phyloP scores from a whole-genome alignment of 1,284 basidiomycete species.

The Irpex rosettiformis region DNA sequence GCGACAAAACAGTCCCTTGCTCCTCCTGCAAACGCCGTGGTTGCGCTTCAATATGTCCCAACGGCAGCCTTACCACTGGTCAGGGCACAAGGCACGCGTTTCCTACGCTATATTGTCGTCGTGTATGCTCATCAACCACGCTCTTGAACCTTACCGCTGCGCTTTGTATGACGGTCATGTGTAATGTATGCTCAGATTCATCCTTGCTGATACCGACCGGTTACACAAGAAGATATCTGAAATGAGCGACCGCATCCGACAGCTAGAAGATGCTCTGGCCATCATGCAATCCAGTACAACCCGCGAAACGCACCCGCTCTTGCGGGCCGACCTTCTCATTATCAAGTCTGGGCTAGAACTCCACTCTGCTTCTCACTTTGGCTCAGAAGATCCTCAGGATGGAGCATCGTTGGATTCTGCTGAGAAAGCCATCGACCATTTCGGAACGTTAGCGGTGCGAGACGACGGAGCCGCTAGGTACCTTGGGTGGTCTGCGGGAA shows the following conservation, averaged over 20 bases:
- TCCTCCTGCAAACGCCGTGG: slow-evolving; percentile 72
- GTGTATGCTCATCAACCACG: not conserved
- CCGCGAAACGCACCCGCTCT: slow-evolving; percentile 57
- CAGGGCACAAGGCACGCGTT: slow-evolving; percentile 67
- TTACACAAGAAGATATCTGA: slow-evolving; percentile 66
- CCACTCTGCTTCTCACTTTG: slow-evolving; percentile 21
- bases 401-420: slow-evolving; percentile 18
- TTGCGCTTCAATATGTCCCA: slow-evolving; percentile 65
- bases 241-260: slow-evolving; percentile 73
- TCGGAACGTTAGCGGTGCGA: slow-evolving; percentile 58
- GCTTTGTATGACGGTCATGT: not conserved
- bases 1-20: slow-evolving; percentile 63
- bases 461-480: slow-evolving; percentile 61
- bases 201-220: slow-evolving; percentile 72
- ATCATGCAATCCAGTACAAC: slow-evolving; percentile 39
- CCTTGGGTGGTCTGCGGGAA: slow-evolving; percentile 62
- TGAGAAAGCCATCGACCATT: slow-evolving; percentile 30
- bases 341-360: slow-evolving; percentile 49
- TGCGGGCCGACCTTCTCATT: slow-evolving; percentile 53
- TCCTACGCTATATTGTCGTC: not conserved
- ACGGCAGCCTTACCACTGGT: slow-evolving; percentile 49
- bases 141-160: not conserved
- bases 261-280: slow-evolving; percentile 67
- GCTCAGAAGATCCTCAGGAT: not conserved
- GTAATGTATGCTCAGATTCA: slow-evolving; percentile 46